Base-by-base conservation (phyloP, 495 filamentous ascomycete genomes). In the Aspergillus haitiensis region DNA sequence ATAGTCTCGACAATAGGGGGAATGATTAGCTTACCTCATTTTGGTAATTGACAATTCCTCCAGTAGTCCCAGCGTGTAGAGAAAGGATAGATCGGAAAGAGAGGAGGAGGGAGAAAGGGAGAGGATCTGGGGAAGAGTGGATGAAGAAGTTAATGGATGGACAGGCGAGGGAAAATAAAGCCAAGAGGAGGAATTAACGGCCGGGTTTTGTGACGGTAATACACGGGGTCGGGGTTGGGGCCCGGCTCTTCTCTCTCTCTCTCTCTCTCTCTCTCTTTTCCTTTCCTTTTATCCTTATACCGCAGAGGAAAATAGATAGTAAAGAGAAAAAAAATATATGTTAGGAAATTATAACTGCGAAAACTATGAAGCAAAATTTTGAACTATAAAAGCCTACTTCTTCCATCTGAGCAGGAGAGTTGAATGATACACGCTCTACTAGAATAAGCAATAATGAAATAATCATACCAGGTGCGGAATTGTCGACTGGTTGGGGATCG, bases 21-120 rank as follows among this genome's bases (percentile, higher is more conserved):
- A 27, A 27, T 27, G 3, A 3, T 27, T 2, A 32, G 64, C 67
- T 40, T 54, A 77, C 74, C 74, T 75, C 74, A 77, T 77, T 15
- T 59, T 73, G 70, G 53, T 58, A 31, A 48, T 56, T 74, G 71
- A 52, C 58, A 46, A 55, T 52, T 52, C 48, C 52, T 66, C 61
- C 35, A 27, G 37, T 36, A 32, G 40, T 35, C 46, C 40, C 56
- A 15, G 34, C 10, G 50, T 37, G 32, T 10, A 21, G 44, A 33
- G 31, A 47, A 21, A 56, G 33, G 55, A 51, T 44, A 59, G 13
- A 32, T 50, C 44, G 48, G 53, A 32, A 52, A 52, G 33, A 32
- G 35, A 58, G 45, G 39, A 52, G 51, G 48, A 34, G 51, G 54
- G 37, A 54, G 55, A 61, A 31, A 35, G 52, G 57, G 44, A 48